These are phyloP conservation scores for Paspalum notatum DNA, from an alignment of 176 grass and related monocot species.

Conservation along the genomic window DNA sequence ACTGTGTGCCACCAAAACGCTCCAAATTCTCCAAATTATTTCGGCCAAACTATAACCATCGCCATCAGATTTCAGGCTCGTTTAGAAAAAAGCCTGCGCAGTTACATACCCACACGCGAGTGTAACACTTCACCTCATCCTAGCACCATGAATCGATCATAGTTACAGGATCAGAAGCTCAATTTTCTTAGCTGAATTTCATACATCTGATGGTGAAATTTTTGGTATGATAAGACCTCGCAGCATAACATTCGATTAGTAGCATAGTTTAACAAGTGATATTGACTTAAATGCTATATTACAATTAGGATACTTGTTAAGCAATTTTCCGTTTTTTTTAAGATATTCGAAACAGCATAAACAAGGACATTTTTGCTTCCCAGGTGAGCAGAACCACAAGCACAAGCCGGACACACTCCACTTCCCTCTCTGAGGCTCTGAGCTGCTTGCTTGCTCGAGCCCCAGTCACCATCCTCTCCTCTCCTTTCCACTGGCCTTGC, in stretches of 20 bases:
- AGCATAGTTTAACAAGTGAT: neutral
- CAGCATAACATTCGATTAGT: neutral
- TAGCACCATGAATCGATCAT: too few relatives aligned
- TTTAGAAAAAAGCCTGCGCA: neutral
- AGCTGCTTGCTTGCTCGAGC: constrained; percentile 2
- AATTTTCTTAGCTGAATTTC: neutral
- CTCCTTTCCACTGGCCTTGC: neutral
- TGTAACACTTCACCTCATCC: neutral
- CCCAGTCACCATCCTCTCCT: neutral
- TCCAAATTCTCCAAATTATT: constrained; percentile 8
- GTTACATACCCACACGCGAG: neutral
- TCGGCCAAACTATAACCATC: constrained; percentile 37
- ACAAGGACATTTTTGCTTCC: too few relatives aligned
- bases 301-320: neutral
- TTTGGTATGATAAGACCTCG: neutral
- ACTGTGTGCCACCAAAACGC: neutral
- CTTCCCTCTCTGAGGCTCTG: neutral
- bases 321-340: neutral
- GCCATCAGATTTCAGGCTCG: constrained; percentile 27
- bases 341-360: too few relatives aligned
- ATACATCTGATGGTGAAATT: neutral
- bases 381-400: constrained; percentile 18
- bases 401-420: constrained; percentile 37
- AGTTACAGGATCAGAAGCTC: too few relatives aligned
- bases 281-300: neutral